These are phyloP conservation scores for Plasmodium berghei DNA, from an alignment of 169 alveolate species.

Conservation along the genomic window DNA sequence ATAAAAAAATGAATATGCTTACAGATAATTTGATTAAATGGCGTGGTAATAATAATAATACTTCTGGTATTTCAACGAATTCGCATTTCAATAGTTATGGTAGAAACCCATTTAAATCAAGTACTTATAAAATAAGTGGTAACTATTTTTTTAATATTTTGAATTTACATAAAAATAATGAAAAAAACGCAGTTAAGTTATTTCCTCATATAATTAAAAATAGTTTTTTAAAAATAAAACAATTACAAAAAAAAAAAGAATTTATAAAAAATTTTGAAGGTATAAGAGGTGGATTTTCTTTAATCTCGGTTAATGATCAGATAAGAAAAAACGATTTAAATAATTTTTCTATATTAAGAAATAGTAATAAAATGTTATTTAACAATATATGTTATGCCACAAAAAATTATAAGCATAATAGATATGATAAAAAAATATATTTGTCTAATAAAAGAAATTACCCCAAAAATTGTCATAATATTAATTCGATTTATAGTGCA, in stretches of 20 bases:
- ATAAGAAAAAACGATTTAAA: neutral
- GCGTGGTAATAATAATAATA: too few relatives aligned
- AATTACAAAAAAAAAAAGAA: too few relatives aligned
- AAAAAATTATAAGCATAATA: constrained; percentile 21
- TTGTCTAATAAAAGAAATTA: constrained; percentile 4
- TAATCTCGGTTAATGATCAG: neutral
- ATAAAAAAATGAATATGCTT: too few relatives aligned
- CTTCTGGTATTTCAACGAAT: too few relatives aligned
- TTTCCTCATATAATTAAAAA: neutral
- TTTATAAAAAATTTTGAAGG: too few relatives aligned
- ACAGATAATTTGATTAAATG: too few relatives aligned
- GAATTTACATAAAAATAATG: neutral
- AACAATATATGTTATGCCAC: constrained; percentile 34
- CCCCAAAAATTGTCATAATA: constrained; percentile 14
- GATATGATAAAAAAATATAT: constrained; percentile 39
- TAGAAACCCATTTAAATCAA: too few relatives aligned
- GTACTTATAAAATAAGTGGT: too few relatives aligned
- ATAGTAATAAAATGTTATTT: constrained; percentile 14
- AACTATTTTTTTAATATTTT: neutral
- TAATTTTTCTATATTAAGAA: constrained; percentile 16
- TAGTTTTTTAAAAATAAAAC: neutral
- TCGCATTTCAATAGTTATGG: too few relatives aligned
- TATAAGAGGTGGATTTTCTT: neutral
- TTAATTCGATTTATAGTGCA: neutral
- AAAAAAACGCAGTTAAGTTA: neutral